These are phyloP conservation scores for Mycosphaerella sp. DNA, from an alignment of 2,329 filamentous ascomycete species.

Conservation along the genomic window DNA sequence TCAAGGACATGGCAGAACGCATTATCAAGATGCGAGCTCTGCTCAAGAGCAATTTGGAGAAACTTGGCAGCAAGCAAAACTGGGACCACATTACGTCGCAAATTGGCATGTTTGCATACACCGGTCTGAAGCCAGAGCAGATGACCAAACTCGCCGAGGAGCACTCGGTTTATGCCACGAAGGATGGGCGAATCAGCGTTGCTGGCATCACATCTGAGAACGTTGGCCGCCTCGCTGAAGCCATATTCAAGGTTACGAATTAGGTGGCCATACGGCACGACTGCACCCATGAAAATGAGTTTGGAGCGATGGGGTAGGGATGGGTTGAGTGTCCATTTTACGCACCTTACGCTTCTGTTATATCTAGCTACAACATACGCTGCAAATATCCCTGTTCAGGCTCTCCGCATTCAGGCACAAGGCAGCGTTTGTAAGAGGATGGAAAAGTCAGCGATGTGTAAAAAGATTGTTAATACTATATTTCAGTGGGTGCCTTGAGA, in stretches of 20 bases:
- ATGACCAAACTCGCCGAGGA: conserved; percentile 90
- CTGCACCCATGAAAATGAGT: neutral
- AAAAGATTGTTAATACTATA: too few relatives aligned
- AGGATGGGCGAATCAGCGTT: conserved; percentile 80
- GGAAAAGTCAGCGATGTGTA: too few relatives aligned
- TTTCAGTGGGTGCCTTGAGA: too few relatives aligned
- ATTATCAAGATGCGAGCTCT: conserved; percentile 98
- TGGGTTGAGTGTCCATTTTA: too few relatives aligned
- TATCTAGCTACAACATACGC: too few relatives aligned
- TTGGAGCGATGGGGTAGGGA: too few relatives aligned
- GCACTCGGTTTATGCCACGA: conserved; percentile 96
- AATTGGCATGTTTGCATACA: conserved; percentile 99
- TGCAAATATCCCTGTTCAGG: too few relatives aligned
- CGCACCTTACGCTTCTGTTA: too few relatives aligned
- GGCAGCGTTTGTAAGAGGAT: too few relatives aligned
- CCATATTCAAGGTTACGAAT: conserved; percentile 78
- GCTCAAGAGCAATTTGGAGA: conserved; percentile 90
- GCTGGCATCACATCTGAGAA: conserved; percentile 77
- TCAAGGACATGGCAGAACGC: conserved; percentile 98
- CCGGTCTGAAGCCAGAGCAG: conserved; percentile 80
- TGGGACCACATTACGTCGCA: conserved; percentile 98
- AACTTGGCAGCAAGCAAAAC: conserved; percentile 90
- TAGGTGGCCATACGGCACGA: conserved; percentile 24
- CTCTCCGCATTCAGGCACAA: too few relatives aligned
- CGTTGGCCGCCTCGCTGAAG: conserved; percentile 72